Evolutionary conservation across 1,139 yeast genomes (phyloP), one percentile per base, ranked within the genome.

Genomic region (Zygosaccharomyces sapae): DNA sequence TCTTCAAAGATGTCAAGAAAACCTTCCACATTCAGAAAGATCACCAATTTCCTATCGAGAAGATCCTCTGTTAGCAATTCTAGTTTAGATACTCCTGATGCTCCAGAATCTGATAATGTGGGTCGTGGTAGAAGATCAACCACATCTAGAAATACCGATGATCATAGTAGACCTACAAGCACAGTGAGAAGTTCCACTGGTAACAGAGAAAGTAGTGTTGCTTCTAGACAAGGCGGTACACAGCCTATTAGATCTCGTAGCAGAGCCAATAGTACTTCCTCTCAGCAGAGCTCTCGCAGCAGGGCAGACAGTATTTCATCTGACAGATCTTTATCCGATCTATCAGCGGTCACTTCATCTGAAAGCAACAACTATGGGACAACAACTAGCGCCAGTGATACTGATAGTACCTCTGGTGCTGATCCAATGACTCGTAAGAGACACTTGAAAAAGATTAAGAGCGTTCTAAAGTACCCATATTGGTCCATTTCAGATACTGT

Each of bases 401-500:
- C 38, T 12, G 53, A 51, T 24, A 44, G 39, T 20, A 44, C 27
- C 13, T 38, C 33, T 9, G 35, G 41, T 3, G 44, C 47, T 9
- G 48, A 38, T 25, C 13, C 46, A 22, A 41, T 24, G 16, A 9
- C 35, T 20, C 41, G 33, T 36, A 50, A 45, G 40, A 47, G 54
- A 27, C 50, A 44, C 29, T 59, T 55, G 39, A 66, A 62, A 56
- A 81, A 76, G 54, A 70, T 83, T 8, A 76, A 80, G 6, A 74
- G 81, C 10, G 67, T 76, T 19, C 61, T 73, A 5, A 79, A 79
- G 50, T 73, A 76, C 44, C 89, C 90, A 13, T 90, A 80, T 71
- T 90, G 97, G 97, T 76, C 86, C 57, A 79, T 89, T 27, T 86
- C 94, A 53, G 97, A 90, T 66, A 74, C 86, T 2, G 72, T 71